Percentiles rank a stretch among this genome's conserved stretches.
These are phyloP conservation scores for Royoungia palumana DNA, from an alignment of 768 basidiomycete genomes.

Conservation along the genomic window DNA sequence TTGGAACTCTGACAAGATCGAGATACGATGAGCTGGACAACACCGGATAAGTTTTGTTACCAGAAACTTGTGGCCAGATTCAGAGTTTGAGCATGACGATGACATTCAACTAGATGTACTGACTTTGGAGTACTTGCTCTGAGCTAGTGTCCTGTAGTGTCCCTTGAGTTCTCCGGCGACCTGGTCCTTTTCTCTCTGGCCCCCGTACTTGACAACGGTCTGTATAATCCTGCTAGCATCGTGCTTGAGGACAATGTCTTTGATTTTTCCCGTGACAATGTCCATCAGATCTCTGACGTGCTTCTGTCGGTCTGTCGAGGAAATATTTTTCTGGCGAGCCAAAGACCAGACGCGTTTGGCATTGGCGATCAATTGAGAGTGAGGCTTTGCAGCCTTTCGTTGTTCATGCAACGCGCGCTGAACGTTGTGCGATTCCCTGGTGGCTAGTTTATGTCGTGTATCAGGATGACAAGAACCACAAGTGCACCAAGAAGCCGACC, in stretches of 20 bases:
- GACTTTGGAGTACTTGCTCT: conserved; percentile 91
- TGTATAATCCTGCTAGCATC: conserved; percentile 87
- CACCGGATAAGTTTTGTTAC: conserved; percentile 75
- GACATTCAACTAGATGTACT: conserved; percentile 8
- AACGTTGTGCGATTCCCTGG: conserved; percentile 66
- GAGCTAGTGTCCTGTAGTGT: conserved; percentile 69
- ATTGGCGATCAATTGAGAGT: conserved; percentile 62
- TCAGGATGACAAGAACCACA: conserved; percentile 6
- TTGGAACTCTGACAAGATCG: conserved; percentile 79
- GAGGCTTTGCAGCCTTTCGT: conserved; percentile 73
- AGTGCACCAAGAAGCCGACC: conserved; percentile 38
- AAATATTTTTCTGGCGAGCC: conserved; percentile 68
- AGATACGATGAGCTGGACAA: conserved; percentile 68
- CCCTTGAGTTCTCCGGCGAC: conserved; percentile 84
- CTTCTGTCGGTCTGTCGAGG: conserved; percentile 67
- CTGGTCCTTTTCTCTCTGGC: conserved; percentile 69
- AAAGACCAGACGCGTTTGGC: conserved; percentile 79
- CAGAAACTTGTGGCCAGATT: conserved; percentile 52
- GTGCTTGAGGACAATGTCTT: conserved; percentile 86
- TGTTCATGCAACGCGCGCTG: conserved; percentile 67
- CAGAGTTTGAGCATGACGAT: background rate
- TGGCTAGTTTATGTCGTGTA: conserved; percentile 37
- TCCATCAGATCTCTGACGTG: conserved; percentile 73
- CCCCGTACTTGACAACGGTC: conserved; percentile 78
- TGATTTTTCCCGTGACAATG: conserved; percentile 75